Evolutionary conservation across 2,329 filamentous ascomycete species (phyloP).

Genomic region (Didymella arachidicola): DNA sequence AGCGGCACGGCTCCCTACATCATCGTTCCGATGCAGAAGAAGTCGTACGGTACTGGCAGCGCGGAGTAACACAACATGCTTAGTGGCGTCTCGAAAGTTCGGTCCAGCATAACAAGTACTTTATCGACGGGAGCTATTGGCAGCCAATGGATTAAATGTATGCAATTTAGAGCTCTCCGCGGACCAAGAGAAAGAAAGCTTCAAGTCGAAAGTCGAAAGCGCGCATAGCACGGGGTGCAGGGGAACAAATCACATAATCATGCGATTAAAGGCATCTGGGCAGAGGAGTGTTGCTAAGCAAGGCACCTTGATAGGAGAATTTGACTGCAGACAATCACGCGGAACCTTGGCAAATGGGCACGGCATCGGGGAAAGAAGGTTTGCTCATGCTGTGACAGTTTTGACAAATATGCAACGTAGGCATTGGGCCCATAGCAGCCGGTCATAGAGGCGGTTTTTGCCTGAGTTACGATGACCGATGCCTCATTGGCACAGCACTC

Average conservation of each 20-base stretch:
- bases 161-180: constrained; percentile 48
- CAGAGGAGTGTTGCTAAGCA: constrained; percentile 37
- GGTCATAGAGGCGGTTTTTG: neutral
- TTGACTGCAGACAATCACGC: neutral
- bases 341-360: neutral
- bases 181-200: neutral
- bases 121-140: constrained; percentile 65
- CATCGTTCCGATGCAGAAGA: constrained; percentile 56
- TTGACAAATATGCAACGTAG: constrained; percentile 21
- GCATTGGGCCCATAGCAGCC: constrained; percentile 18
- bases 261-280: constrained; percentile 28
- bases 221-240: constrained; percentile 6
- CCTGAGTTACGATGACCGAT: neutral
- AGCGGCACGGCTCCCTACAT: constrained; percentile 66
- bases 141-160: constrained; percentile 62
- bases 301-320: constrained; percentile 32
- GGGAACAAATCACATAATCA: constrained; percentile 29
- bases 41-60: constrained; percentile 61
- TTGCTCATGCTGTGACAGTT: constrained; percentile 23
- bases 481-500: neutral
- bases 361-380: constrained; percentile 2
- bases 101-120: constrained; percentile 49
- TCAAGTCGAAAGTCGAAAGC: neutral
- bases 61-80: constrained; percentile 67
- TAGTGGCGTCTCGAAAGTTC: constrained; percentile 46